Percentiles rank a stretch among this genome's conserved stretches.
These are phyloP conservation scores for Parasarocladium wereldwijsianum DNA, from an alignment of 2,329 filamentous ascomycete genomes.

Conservation along the genomic window DNA sequence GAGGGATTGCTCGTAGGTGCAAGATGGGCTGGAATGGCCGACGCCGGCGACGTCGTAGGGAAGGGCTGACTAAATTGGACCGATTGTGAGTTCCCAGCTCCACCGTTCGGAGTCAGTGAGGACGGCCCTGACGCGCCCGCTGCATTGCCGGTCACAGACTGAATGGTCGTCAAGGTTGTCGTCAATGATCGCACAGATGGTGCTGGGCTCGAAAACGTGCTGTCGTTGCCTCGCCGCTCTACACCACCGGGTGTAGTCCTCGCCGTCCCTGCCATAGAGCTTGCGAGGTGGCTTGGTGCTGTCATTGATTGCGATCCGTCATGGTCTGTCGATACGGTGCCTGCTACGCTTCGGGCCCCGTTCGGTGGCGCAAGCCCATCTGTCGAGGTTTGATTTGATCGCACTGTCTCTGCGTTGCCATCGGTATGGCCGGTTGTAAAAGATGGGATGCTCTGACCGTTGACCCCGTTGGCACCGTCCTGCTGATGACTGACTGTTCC, in stretches of 20 bases:
- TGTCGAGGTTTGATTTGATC: constrained; percentile 45
- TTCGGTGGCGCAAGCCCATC: constrained; percentile 43
- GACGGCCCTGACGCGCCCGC: constrained; percentile 21
- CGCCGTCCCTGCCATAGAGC: constrained; percentile 57
- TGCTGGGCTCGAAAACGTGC: constrained; percentile 70
- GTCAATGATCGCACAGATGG: constrained; percentile 69
- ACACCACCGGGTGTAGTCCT: constrained; percentile 52
- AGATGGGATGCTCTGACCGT: constrained; percentile 34
- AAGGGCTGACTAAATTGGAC: constrained; percentile 54
- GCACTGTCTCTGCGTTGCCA: constrained; percentile 35
- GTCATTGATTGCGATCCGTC: constrained; percentile 62
- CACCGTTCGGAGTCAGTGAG: constrained; percentile 18
- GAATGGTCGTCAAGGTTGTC: constrained; percentile 74
- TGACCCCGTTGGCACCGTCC: too few species aligned
- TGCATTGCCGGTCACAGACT: constrained; percentile 45
- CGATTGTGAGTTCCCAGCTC: constrained; percentile 22
- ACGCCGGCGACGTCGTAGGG: constrained; percentile 48
- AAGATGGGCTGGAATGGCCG: constrained; percentile 58
- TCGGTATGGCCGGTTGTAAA: constrained; percentile 41
- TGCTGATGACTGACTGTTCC: constrained; percentile 32
- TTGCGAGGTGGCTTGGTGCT: constrained; percentile 57
- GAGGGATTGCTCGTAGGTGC: constrained; percentile 39
- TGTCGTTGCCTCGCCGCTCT: constrained; percentile 55
- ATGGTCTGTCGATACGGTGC: constrained; percentile 71
- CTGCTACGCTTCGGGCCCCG: constrained; percentile 59